A percentile compares a stretch with the other conserved stretches of the same genome.
Evolutionary conservation across 139 green algal genomes (phyloP).

Genomic region (Medakamo hakoo): DNA sequence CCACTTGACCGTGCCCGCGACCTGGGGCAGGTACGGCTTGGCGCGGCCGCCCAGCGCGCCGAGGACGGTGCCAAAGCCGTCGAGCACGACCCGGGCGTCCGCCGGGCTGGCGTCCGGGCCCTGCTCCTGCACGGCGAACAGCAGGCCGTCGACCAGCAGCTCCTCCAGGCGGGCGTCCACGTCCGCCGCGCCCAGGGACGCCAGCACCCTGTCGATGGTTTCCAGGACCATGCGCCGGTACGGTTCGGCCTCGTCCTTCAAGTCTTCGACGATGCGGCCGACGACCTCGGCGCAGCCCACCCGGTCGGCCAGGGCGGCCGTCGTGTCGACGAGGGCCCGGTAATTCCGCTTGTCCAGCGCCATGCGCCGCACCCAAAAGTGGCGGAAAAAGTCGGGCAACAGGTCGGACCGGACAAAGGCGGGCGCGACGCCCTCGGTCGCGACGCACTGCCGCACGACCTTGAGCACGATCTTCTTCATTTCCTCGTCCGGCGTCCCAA

Average conservation of each 20-base stretch:
- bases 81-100: slow-evolving; percentile 77
- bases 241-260: slow-evolving; percentile 97
- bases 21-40: slow-evolving; percentile 95
- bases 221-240: slow-evolving; percentile 97
- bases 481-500: slow-evolving; percentile 94
- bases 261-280: slow-evolving; percentile 84
- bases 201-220: slow-evolving; percentile 85
- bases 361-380: slow-evolving; percentile 97
- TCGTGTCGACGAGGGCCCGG: slow-evolving; percentile 89
- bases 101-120: slow-evolving; percentile 10
- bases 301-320: slow-evolving; percentile 69
- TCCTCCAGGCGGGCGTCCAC: slow-evolving; percentile 93
- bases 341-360: slow-evolving; percentile 91
- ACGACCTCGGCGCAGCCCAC: slow-evolving; percentile 71
- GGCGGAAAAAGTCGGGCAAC: slow-evolving; percentile 90
- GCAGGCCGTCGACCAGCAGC: slow-evolving; percentile 92
- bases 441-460: slow-evolving; percentile 96
- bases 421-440: slow-evolving; percentile 85
- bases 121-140: slow-evolving; percentile 99
- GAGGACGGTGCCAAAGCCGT: slow-evolving; percentile 93
- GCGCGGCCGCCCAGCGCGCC: slow-evolving; percentile 79
- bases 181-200: slow-evolving; percentile 70
- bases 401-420: slow-evolving; percentile 68
- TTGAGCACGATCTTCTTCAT: slow-evolving; percentile 99
- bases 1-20: slow-evolving; percentile 99